Conservation (phyloP, 2,329 filamentous ascomycete species). For the Alternaria tenuissima region DNA sequence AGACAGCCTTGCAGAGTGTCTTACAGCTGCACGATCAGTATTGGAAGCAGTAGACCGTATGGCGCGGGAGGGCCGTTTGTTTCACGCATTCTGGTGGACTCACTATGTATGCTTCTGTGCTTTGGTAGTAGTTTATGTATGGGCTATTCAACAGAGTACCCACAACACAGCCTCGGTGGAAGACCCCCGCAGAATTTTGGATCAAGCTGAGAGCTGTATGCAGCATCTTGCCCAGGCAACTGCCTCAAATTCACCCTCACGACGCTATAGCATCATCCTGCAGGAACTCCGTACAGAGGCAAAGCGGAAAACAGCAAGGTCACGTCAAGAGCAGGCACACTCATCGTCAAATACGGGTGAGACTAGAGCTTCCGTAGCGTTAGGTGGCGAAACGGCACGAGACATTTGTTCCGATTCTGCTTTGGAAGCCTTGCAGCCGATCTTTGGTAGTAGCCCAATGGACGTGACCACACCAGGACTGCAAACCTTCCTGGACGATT, state of each 20-base stretch:
- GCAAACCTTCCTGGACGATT: constrained; percentile 38
- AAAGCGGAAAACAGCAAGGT: constrained; percentile 28
- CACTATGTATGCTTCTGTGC: constrained; percentile 61
- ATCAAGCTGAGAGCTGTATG: constrained; percentile 56
- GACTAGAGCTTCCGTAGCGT: neutral
- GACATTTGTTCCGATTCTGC: neutral
- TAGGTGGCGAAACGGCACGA: no score
- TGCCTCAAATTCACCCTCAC: constrained; percentile 57
- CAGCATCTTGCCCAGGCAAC: constrained; percentile 58
- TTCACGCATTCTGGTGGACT: constrained; percentile 60
- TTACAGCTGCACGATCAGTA: constrained; percentile 54
- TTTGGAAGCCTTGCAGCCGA: constrained; percentile 25
- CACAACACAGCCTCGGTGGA: constrained; percentile 10
- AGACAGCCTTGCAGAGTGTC: constrained; percentile 54
- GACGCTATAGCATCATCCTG: constrained; percentile 59
- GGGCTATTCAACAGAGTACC: constrained; percentile 54
- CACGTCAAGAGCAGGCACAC: constrained; percentile 7
- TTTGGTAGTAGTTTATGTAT: constrained; percentile 58
- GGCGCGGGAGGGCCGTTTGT: constrained; percentile 48
- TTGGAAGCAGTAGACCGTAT: constrained; percentile 49
- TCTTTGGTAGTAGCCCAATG: constrained; percentile 35
- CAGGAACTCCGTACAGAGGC: constrained; percentile 57
- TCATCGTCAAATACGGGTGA: neutral
- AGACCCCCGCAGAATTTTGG: constrained; percentile 44
- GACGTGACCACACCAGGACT: constrained; percentile 23